Conservation (phyloP, 2,329 filamentous ascomycete species). For the Fusarium torreyae region DNA sequence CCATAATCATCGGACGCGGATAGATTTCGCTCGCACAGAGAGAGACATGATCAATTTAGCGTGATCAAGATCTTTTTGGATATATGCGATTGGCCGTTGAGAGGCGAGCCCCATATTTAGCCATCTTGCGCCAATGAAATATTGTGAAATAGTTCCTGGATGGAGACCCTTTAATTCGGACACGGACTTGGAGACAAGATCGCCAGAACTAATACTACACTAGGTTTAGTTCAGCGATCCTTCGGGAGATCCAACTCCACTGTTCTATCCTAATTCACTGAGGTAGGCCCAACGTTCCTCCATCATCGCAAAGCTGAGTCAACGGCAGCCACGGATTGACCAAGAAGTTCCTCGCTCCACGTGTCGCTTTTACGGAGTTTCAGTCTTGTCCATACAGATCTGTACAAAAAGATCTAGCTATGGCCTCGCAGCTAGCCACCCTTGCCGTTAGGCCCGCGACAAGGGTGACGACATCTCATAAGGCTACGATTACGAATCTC, state of each 20-base stretch:
- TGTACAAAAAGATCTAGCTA: not conserved
- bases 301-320: not conserved
- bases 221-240: no score
- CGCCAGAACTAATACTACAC: no score
- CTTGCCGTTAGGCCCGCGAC: slow-evolving; percentile 7
- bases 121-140: not conserved
- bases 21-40: not conserved
- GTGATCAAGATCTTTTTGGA: slow-evolving; percentile 7
- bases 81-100: not conserved
- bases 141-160: slow-evolving; percentile 9
- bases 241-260: no score
- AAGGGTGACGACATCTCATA: not conserved
- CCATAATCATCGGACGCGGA: not conserved
- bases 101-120: no score
- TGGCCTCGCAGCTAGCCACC: not conserved
- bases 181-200: no score
- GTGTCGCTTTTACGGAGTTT: not conserved
- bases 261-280: not conserved
- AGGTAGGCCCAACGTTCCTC: not conserved
- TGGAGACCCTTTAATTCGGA: no score
- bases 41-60: not conserved
- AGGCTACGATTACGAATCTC: not conserved
- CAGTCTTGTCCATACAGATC: not conserved
- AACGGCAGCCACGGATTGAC: not conserved
- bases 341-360: not conserved